Base-by-base conservation (phyloP, 306 rosid genomes). In the Citrullus amarus region DNA sequence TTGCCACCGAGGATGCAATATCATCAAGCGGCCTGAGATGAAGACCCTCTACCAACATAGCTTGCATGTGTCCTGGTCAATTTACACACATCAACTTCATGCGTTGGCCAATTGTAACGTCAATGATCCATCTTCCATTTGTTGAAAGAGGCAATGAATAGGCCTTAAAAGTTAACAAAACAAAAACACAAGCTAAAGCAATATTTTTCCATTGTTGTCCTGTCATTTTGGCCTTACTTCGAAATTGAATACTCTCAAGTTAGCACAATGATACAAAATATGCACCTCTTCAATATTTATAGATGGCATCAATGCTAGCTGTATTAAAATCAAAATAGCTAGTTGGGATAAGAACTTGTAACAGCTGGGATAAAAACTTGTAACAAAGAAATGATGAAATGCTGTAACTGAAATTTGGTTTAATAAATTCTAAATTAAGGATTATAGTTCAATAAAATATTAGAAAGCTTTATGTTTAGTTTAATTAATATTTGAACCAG, bases 101-200 rank as follows among this genome's bases (percentile, higher is more conserved):
- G 4, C 89, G 81, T 39, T 73, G 54, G 8, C 80, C 81, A 7
- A 80, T 80, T 10, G 82, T 44, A 0, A 80, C 86, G 38, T 88
- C 89, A 5, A 86, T 50, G n/a, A 88, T 84, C 89, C 89, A 88
- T 67, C 80, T 83, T 0, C 44, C 66, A 0, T 60, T 80, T 1
- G 85, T 88, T 71, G 89, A 88, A 14, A 88, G 80, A 39, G 89
- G 88, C 46, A 79, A 63, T 0, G 88, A 83, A 60, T 80, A 50
- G 0, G 61, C 76, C 46, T 54, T 34, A 11, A 77, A 71, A 48
- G 79, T n/a, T 2, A 75, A 8, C 59, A 75, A 50, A 51, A 80
- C 38, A 65, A 65, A 65, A 59, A 59, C 36, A 59, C 36, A 59
- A 59, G 36, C 66, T 59, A 59, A 59, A 59, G 2, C 36, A 28